These are phyloP conservation scores for Solidago caesia DNA, from an alignment of 129 eudicot genomes.

Conservation along the genomic window DNA sequence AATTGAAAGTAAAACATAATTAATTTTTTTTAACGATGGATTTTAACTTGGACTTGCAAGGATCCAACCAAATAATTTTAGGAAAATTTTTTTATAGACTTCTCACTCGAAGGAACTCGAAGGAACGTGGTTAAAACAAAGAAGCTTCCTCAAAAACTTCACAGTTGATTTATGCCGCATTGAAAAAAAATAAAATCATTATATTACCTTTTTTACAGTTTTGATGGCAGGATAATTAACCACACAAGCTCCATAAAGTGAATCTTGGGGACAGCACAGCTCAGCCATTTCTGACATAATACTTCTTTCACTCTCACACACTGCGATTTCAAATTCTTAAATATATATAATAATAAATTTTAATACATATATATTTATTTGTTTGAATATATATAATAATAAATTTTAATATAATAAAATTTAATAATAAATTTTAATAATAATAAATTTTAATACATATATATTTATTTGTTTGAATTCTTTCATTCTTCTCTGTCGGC, in stretches of 20 bases:
- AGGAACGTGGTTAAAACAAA: no score
- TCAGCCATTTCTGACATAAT: constrained; percentile 27
- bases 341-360: not conserved
- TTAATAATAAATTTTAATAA: not conserved
- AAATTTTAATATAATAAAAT: not conserved
- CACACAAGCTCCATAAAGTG: constrained; percentile 19
- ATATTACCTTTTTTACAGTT: not conserved
- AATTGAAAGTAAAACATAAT: no score
- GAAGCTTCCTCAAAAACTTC: no score
- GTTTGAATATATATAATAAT: constrained; percentile 8
- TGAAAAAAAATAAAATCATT: no score
- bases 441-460: not conserved
- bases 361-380: not conserved
- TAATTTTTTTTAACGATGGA: no score
- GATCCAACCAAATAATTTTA: no score
- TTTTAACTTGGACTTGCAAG: no score
- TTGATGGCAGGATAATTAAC: no score
- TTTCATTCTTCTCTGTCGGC: constrained; percentile 33
- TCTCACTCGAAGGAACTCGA: no score
- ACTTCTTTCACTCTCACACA: constrained; percentile 9
- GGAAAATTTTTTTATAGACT: no score
- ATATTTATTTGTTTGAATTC: constrained; percentile 14
- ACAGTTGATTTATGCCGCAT: no score
- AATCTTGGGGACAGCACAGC: constrained; percentile 25
- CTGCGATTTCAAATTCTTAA: not conserved